These are phyloP conservation scores for Xylaria palmicola DNA, from an alignment of 495 filamentous ascomycete genomes.

Conservation along the genomic window DNA sequence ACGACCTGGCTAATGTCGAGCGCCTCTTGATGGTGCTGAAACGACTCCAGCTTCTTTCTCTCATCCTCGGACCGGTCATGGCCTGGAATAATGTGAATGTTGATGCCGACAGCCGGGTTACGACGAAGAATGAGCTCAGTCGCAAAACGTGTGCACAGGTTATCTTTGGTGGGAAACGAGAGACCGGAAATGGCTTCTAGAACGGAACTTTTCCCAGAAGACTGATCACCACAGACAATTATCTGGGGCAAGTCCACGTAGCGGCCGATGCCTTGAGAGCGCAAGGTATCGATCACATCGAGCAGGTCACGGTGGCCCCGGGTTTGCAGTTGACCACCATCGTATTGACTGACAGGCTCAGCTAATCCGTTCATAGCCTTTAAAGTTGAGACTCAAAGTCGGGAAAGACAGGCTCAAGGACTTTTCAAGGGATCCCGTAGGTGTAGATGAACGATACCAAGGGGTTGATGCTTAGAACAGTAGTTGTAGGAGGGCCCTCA, in stretches of 20 bases:
- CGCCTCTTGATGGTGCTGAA: not conserved
- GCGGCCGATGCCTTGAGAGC: not conserved
- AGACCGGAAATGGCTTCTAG: not conserved
- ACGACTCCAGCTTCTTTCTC: not conserved
- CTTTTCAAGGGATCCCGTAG: too few species aligned
- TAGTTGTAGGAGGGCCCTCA: too few species aligned
- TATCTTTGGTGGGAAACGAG: constrained; percentile 42
- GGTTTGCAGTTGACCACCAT: not conserved
- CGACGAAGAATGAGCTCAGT: constrained; percentile 61
- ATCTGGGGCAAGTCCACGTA: constrained; percentile 57
- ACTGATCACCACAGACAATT: not conserved
- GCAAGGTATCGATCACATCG: not conserved
- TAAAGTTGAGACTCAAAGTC: too few species aligned
- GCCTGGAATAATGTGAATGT: constrained; percentile 45
- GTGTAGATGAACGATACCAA: too few species aligned
- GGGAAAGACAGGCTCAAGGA: too few species aligned
- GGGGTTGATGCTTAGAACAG: too few species aligned
- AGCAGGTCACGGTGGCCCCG: not conserved
- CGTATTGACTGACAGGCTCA: too few species aligned
- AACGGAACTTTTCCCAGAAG: not conserved
- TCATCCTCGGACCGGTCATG: not conserved
- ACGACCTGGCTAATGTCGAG: not conserved
- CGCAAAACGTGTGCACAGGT: constrained; percentile 64
- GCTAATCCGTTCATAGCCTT: too few species aligned
- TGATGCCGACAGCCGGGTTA: constrained; percentile 30